These are phyloP conservation scores for Pichia sp. DNA, from an alignment of 1,139 yeast genomes.

Conservation along the genomic window DNA sequence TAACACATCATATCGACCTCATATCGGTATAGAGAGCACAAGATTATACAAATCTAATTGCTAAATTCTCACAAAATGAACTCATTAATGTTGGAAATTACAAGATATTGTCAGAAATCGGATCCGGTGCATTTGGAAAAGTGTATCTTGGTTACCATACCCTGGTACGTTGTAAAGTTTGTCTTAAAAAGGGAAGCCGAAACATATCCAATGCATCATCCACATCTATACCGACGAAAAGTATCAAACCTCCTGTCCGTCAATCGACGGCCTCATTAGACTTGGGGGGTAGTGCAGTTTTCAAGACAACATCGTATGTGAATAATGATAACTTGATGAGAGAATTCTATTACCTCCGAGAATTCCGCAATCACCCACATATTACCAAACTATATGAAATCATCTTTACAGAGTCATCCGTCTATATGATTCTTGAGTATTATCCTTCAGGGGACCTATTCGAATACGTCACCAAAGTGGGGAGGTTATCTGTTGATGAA, in stretches of 20 bases:
- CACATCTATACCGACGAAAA: no score
- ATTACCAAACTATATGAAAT: conserved; percentile 84
- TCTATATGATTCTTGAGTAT: conserved; percentile 87
- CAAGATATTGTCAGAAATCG: conserved; percentile 60
- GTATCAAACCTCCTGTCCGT: no score
- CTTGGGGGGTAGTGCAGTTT: no score
- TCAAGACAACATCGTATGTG: not conserved
- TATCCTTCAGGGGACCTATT: conserved; percentile 87
- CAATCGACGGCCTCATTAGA: no score
- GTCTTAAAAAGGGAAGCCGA: conserved; percentile 71
- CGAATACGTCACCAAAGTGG: conserved; percentile 56
- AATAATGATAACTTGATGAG: conserved; percentile 81
- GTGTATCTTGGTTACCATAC: conserved; percentile 79
- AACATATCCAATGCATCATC: conserved; percentile 1
- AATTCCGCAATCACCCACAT: conserved; percentile 67
- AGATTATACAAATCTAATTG: conserved; percentile 26
- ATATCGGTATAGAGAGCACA: conserved; percentile 25
- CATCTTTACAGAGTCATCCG: conserved; percentile 66
- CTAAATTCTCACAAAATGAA: conserved; percentile 27
- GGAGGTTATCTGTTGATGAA: conserved; percentile 48
- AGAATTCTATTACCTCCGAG: conserved; percentile 84
- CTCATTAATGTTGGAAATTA: conserved; percentile 72
- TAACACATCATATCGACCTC: not conserved
- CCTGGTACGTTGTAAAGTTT: conserved; percentile 68
- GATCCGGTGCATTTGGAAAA: conserved; percentile 90